Percentiles rank a stretch among this genome's conserved stretches.
Conservation (phyloP, 495 filamentous ascomycete species). For the Neurospora pannonica region DNA sequence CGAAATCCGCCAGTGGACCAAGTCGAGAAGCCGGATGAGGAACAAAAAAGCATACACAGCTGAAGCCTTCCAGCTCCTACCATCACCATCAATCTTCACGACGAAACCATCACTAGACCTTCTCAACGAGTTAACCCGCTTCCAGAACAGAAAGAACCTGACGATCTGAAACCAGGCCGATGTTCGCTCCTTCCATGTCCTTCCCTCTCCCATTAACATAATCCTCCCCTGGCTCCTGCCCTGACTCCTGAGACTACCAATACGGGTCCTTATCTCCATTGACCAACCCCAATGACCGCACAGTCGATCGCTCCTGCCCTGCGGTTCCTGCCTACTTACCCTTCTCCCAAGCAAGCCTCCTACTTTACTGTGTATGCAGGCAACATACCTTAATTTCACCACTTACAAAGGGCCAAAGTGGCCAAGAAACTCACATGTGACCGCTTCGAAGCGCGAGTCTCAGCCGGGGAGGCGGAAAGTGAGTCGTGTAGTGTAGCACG, state of each 20-base stretch:
- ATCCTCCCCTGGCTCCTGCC: background rate
- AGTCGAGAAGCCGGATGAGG: background rate
- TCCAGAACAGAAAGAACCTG: background rate
- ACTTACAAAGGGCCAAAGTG: background rate
- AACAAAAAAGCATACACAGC: background rate
- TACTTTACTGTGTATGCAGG: background rate
- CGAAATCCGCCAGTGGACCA: background rate
- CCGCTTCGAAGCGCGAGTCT: background rate
- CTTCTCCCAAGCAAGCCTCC: background rate
- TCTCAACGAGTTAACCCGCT: background rate
- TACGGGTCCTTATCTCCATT: background rate
- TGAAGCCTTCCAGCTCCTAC: background rate
- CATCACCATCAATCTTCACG: background rate
- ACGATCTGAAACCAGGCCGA: background rate
- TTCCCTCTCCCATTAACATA: background rate
- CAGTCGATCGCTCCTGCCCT: no score
- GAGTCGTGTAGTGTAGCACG: background rate
- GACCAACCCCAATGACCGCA: background rate
- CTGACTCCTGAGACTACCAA: background rate
- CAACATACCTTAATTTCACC: background rate
- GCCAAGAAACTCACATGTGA: background rate
- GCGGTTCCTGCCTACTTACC: no score
- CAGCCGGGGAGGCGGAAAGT: background rate
- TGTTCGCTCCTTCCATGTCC: background rate
- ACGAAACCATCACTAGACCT: background rate